Base-by-base conservation (phyloP, 768 basidiomycete species). In the Pisolithus orientalis region DNA sequence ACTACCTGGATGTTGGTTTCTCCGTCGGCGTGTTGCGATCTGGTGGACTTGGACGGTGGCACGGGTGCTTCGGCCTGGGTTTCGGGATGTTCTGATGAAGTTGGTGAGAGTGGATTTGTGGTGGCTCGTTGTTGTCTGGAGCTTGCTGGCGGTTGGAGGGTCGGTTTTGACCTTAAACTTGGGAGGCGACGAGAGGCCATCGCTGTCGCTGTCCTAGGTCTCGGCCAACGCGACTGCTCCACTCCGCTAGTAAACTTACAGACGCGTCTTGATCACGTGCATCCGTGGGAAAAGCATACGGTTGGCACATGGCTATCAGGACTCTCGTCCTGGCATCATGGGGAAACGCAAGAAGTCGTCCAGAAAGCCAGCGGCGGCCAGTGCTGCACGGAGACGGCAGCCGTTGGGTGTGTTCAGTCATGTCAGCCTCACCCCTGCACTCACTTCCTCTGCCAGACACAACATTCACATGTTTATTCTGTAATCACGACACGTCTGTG, bases 1-100 rank as follows among this genome's bases (percentile, higher is more conserved):
- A 93, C 90, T 16, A 99, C 95, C 67, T 92, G 87, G 11, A 99
- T 98, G 62, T 96, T 91, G 7, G 83, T 83, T 64, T 89, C 92
- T 4, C 74, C 62, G 25, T 80, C 82, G n/a, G 67, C 70, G 5
- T 58, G 60, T 51, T 29, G 40, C 13, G 62, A 51, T 37, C 75
- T 75, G 21, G 63, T 44, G 29, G 52, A 39, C 46, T 65, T 67
- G 39, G 58, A 39, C 27, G 60, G 56, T 34, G 56, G 47, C n/a
- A 63, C 51, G 44, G 64, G 61, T 31, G 63, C 64, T 21, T 21
- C 21, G 47, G 68, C 56, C 34, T 57, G 58, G 17, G 55, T 45
- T 52, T 65, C 49, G 14, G 50, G 47, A 16, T 38, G 53, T 43
- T 62, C 63, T 29, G 64, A 34, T 34, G 11, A 61, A 40, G 59